Evolutionary conservation across 2,329 filamentous ascomycete species (phyloP).

Genomic region (Sphaerostilbella broomeana): DNA sequence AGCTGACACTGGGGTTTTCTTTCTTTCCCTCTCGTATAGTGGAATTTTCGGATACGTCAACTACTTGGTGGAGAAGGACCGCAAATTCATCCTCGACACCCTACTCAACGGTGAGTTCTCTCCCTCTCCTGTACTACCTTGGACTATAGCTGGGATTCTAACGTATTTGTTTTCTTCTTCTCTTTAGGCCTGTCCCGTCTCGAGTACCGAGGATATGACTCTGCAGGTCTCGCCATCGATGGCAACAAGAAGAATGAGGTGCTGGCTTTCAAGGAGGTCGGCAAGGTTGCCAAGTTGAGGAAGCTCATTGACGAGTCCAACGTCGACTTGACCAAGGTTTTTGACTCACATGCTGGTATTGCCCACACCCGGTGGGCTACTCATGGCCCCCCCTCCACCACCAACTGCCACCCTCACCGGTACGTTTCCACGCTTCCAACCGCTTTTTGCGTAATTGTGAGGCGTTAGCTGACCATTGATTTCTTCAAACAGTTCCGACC

Average conservation of each 20-base stretch:
- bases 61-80: constrained; percentile 98
- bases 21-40: constrained; percentile 50
- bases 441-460: neutral
- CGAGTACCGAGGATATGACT: constrained; percentile 98
- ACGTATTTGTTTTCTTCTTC: constrained; percentile 16
- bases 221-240: constrained; percentile 89
- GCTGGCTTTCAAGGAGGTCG: constrained; percentile 96
- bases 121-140: neutral
- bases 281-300: constrained; percentile 96
- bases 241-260: constrained; percentile 99
- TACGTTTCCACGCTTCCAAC: constrained; percentile 37
- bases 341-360: constrained; percentile 97
- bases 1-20: constrained; percentile 22
- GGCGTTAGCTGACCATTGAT: constrained; percentile 11
- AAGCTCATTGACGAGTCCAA: constrained; percentile 79
- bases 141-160: constrained; percentile 12
- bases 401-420: constrained; percentile 98
- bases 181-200: constrained; percentile 83
- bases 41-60: constrained; percentile 99
- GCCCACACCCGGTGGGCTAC: constrained; percentile 99
- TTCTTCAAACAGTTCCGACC: constrained; percentile 67
- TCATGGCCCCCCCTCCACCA: constrained; percentile 84
- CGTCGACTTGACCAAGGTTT: constrained; percentile 83
- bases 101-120: constrained; percentile 77
- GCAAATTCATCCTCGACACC: constrained; percentile 91